Base-by-base conservation (phyloP, 768 basidiomycete species). In the Tylopilus sp. region DNA sequence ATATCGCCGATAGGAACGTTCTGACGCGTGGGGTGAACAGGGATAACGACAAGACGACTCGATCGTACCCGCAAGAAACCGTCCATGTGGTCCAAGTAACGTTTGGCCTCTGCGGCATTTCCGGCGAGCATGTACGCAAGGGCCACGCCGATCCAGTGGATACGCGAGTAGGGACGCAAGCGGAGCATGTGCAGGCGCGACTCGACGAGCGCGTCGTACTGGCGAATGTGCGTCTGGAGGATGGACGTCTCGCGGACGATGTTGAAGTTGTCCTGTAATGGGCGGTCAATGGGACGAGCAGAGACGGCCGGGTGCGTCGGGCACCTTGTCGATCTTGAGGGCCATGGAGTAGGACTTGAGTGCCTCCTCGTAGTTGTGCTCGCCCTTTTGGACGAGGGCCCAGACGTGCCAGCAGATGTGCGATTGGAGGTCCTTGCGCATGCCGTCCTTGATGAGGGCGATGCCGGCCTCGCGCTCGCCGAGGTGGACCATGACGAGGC, bases 371-470 rank as follows among this genome's bases (percentile, higher is more conserved):
- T 92, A 98, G 65, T 96, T 92, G 71, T 89, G 94, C 68, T 97
- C 90, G 10, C 87, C 87, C 70, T 96, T 92, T 69, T 94, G 89
- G 21, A 97, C 84, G 63, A 99, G 86, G 25, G 93, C 97, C 67
- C 92, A 89, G 58, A 98, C 96, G 71, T 99, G 97, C 95, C 97
- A 98, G 66, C 87, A 88, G 66, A 99, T 98, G 64, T 98, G 94
- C 19, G 92, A 94, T 29, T 82, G 86, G 50, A 91, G 72, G 71
- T 95, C 91, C 43, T 85, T 76, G 38, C 83, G 79, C 59, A 92
- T 79, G 53, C 93, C 93, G 61, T 89, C 86, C 75, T 88, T 87
- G 59, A 92, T 87, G 41, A 92, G 79, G 33, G 89, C 86, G 53
- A 89, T 76, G 28, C 93, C 93, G 58, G 93, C 83, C 26, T 87